These are phyloP conservation scores for Bertia moriformis DNA, from an alignment of 2,329 filamentous ascomycete species.

Conservation along the genomic window DNA sequence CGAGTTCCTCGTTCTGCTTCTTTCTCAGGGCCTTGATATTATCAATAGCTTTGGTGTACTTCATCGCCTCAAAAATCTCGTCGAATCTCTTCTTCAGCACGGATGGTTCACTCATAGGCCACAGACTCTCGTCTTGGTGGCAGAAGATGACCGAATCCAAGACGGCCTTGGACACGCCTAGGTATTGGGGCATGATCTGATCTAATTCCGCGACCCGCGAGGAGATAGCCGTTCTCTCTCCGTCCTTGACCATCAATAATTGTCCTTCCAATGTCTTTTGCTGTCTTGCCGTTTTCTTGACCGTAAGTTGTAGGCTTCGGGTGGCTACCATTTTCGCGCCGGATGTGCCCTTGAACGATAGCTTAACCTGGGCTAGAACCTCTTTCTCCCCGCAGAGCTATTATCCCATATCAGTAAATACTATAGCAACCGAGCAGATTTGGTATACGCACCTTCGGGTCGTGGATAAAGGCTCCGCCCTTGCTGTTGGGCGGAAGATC, in stretches of 20 bases:
- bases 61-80: constrained; percentile 91
- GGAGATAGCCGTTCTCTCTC: constrained; percentile 66
- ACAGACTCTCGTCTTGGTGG: constrained; percentile 92
- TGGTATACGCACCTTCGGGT: constrained; percentile 56
- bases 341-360: constrained; percentile 69
- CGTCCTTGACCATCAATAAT: constrained; percentile 61
- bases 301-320: constrained; percentile 69
- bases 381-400: constrained; percentile 72
- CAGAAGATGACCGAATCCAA: constrained; percentile 95
- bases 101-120: constrained; percentile 82
- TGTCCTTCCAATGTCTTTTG: constrained; percentile 77
- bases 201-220: constrained; percentile 71
- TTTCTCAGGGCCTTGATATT: constrained; percentile 82
- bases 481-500: constrained; percentile 83
- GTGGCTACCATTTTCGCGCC: constrained; percentile 70
- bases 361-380: constrained; percentile 78
- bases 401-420: no score
- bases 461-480: constrained; percentile 86
- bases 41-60: constrained; percentile 94
- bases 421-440: no score
- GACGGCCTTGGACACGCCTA: constrained; percentile 81
- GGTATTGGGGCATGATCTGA: constrained; percentile 65
- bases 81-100: constrained; percentile 88
- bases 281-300: constrained; percentile 64
- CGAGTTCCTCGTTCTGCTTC: constrained; percentile 63